These are phyloP conservation scores for Volvariella volvacea DNA, from an alignment of 1,284 basidiomycete genomes.

Conservation along the genomic window DNA sequence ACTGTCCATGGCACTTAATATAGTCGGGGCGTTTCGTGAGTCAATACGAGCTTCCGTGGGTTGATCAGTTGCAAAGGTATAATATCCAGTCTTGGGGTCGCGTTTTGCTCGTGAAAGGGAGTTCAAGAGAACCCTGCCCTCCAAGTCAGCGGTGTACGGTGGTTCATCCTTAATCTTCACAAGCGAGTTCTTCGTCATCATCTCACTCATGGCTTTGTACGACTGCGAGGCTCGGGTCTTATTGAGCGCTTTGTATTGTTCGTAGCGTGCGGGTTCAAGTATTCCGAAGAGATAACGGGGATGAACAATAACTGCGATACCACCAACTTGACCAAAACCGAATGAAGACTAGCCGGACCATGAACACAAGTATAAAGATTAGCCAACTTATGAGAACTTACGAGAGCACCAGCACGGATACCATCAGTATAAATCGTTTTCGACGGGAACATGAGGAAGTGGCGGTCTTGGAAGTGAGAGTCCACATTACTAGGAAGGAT, in stretches of 20 bases:
- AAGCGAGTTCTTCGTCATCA: constrained; percentile 89
- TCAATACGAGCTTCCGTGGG: constrained; percentile 48
- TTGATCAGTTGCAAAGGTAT: constrained; percentile 69
- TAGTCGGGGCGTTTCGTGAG: constrained; percentile 60
- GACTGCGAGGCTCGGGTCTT: constrained; percentile 64
- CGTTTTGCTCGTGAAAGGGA: constrained; percentile 84
- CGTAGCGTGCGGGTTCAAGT: constrained; percentile 69
- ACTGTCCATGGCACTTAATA: constrained; percentile 47
- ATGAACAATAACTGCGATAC: constrained; percentile 83
- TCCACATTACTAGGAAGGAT: constrained; percentile 74
- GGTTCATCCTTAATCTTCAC: constrained; percentile 96
- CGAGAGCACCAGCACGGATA: constrained; percentile 86
- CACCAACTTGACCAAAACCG: constrained; percentile 99
- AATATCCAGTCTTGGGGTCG: constrained; percentile 80
- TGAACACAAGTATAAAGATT: constrained; percentile 13
- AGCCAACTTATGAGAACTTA: constrained; percentile 23
- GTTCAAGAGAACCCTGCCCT: constrained; percentile 87
- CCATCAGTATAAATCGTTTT: constrained; percentile 92
- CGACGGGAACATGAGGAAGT: constrained; percentile 94
- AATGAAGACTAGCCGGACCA: constrained; percentile 71
- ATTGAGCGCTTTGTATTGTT: constrained; percentile 71
- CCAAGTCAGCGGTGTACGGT: constrained; percentile 86
- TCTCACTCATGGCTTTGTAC: constrained; percentile 92
- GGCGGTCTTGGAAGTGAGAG: constrained; percentile 85
- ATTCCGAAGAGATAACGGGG: constrained; percentile 88